Evolutionary conservation across 768 basidiomycete species (phyloP), one percentile per base, ranked within the genome.

Genomic region (Pulveroboletus sp.): DNA sequence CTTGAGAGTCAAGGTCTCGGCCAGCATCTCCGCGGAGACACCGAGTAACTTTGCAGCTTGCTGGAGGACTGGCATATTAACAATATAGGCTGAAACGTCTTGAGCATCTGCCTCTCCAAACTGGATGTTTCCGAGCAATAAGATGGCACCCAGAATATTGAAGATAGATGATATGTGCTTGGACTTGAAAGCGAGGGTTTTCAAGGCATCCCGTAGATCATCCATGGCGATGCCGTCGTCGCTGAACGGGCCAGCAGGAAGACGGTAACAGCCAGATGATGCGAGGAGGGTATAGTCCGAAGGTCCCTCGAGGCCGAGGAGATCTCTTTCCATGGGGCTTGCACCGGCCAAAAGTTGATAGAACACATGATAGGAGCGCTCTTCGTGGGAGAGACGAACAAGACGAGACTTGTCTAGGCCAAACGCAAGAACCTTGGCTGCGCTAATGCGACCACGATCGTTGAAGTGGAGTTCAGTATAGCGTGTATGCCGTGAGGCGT

Each of bases 281-380:
- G 80, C 76, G 24, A 85, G 71, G 8, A 85, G 72, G 15, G 74
- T 69, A 52, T 83, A 84, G 46, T 78, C 78, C 1, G 79, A 78
- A 0, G 80, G 74, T 14, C 80, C 82, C 55, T 83, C 82, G 24
- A 84, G 64, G 33, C 70, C 68, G 50, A 79, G 71, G 28, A 58
- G 50, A 51, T 84, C 82, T 28, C 81, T 71, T 56, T 84, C 80
- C 31, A 71, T 62, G 21, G 79, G 76, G 11, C 70, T 74, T 38
- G 81, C 80, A 28, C 82, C 82, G 27, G 82, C 78, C 33, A 84
- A 65, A 46, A 84, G 71, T 57, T 84, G 82, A 64, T 84, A 84
- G 65, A 84, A 83, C 35, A 84, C 72, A 57, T 84, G 83, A 63
- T 76, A 84, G 21, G 78, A 74, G n/a, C 82, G 73, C 56, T 84